These are phyloP conservation scores for Akanthomyces lecanii DNA, from an alignment of 2,329 filamentous ascomycete genomes.

Conservation along the genomic window DNA sequence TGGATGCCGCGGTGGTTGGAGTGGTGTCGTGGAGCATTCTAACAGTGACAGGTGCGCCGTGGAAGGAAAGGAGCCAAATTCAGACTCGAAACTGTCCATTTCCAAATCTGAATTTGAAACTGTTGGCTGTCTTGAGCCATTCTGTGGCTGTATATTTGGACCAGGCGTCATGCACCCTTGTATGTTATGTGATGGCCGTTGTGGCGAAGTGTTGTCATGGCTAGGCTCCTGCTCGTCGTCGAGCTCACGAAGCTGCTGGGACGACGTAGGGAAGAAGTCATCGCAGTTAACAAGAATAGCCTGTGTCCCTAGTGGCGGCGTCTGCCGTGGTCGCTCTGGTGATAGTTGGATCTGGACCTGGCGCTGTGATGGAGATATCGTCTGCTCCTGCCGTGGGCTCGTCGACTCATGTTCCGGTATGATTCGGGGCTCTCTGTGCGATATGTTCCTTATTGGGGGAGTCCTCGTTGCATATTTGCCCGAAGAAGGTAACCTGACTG, in stretches of 20 bases:
- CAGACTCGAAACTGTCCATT: neutral
- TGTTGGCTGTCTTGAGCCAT: neutral
- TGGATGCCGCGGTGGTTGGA: neutral
- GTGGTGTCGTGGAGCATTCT: neutral
- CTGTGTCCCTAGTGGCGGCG: constrained; percentile 44
- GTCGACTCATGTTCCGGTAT: neutral
- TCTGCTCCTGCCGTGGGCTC: neutral
- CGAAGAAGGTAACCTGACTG: neutral
- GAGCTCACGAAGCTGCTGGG: constrained; percentile 52
- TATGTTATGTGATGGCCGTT: too few relatives aligned
- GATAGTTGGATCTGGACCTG: neutral
- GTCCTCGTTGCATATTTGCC: neutral
- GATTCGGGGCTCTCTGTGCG: neutral
- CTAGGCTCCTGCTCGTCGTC: constrained; percentile 31
- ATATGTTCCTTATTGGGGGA: neutral
- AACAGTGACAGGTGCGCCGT: neutral
- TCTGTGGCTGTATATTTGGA: neutral
- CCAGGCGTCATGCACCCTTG: neutral
- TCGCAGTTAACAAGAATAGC: constrained; percentile 49
- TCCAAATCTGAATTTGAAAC: neutral
- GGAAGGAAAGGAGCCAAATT: constrained; percentile 10
- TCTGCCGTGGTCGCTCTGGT: constrained; percentile 21
- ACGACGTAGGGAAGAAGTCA: constrained; percentile 53
- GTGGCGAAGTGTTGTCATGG: neutral
- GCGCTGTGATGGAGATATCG: neutral